Percentiles rank a stretch among this genome's conserved stretches.
Conservation (phyloP, 2,329 filamentous ascomycete genomes). For the Zymoseptoria ardabiliae region DNA sequence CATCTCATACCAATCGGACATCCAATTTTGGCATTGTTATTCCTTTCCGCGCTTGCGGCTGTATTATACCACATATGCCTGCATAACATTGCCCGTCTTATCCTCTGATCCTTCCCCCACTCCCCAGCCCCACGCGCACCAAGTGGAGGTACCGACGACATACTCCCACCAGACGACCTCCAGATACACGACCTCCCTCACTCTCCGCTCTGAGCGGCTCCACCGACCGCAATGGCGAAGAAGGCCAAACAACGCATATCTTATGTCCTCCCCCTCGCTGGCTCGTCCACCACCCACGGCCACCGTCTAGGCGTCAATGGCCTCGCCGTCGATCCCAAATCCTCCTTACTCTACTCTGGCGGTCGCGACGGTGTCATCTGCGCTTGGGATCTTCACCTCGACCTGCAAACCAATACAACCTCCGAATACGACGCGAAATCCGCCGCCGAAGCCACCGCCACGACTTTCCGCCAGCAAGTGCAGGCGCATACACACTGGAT, state of each 20-base stretch:
- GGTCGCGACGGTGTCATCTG: conserved; percentile 93
- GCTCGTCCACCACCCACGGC: conserved; percentile 59
- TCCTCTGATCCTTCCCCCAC: neutral
- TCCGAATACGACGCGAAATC: conserved; percentile 30
- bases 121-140: neutral
- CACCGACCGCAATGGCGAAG: conserved; percentile 37
- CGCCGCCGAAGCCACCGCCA: conserved; percentile 31
- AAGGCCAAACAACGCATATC: conserved; percentile 48
- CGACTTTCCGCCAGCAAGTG: conserved; percentile 54
- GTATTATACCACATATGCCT: neutral
- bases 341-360: conserved; percentile 86
- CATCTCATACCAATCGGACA: neutral
- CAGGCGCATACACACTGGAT: conserved; percentile 93
- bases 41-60: neutral
- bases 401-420: conserved; percentile 44
- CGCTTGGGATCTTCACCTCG: conserved; percentile 82
- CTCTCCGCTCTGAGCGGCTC: neutral
- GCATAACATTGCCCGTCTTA: neutral
- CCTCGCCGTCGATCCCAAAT: conserved; percentile 74
- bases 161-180: neutral
- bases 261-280: conserved; percentile 62
- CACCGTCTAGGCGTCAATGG: conserved; percentile 94
- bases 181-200: neutral
- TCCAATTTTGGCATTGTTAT: neutral
- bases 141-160: neutral